Evolutionary conservation across 164 flowering plant species (phyloP).

Genomic region (Akebia trifoliata): DNA sequence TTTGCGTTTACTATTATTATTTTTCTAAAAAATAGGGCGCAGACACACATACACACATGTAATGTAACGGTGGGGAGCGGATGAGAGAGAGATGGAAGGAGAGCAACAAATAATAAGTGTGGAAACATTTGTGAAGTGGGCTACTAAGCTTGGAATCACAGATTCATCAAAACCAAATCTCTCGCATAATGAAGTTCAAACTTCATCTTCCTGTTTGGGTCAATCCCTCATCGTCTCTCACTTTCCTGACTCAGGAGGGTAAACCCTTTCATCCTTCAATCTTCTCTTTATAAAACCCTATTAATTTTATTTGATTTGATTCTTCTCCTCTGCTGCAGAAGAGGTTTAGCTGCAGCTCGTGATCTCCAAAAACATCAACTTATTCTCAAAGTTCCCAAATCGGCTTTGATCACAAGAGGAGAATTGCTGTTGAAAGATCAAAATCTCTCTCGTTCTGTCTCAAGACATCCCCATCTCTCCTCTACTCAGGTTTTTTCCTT

Average conservation of each 20-base stretch:
- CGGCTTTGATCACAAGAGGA: constrained; percentile 50
- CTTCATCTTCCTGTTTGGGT: constrained; percentile 45
- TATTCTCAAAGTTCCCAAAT: constrained; percentile 67
- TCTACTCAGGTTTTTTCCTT: constrained; percentile 52
- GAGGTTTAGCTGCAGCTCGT: constrained; percentile 75
- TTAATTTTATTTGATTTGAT: not conserved
- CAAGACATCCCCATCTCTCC: constrained; percentile 38
- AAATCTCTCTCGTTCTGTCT: constrained; percentile 33
- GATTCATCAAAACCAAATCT: constrained; percentile 30
- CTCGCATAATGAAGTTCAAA: not conserved
- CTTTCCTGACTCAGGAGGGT: constrained; percentile 84
- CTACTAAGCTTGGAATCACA: constrained; percentile 55
- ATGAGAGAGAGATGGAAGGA: constrained; percentile 14
- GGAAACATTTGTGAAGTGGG: constrained; percentile 58
- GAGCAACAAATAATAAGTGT: constrained; percentile 19
- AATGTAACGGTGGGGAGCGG: not conserved
- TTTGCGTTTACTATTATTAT: too few relatives aligned
- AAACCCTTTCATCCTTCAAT: not conserved
- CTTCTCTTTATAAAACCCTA: not conserved
- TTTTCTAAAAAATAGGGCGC: too few relatives aligned
- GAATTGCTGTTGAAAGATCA: constrained; percentile 34
- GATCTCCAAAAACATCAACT: constrained; percentile 56
- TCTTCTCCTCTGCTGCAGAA: constrained; percentile 32
- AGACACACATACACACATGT: too few relatives aligned
- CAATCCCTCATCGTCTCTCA: constrained; percentile 51